Evolutionary conservation across 2,329 filamentous ascomycete genomes (phyloP), one percentile per base, ranked within the genome.

Genomic region (Trichoderma sp.): DNA sequence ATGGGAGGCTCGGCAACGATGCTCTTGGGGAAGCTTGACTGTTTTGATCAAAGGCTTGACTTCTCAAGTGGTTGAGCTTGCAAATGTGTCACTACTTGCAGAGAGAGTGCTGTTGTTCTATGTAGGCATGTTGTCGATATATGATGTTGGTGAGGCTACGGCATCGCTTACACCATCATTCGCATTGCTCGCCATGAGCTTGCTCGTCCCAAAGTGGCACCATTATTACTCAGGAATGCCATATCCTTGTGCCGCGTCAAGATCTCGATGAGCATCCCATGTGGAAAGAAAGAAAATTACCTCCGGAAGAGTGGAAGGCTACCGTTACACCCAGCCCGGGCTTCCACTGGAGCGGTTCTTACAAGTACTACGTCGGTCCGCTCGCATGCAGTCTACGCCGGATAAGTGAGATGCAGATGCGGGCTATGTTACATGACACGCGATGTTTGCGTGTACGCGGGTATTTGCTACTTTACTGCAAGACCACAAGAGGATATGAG

Each of bases 371-470:
- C 10, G 34, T 10, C 34, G 34, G 34, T 45, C 59, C 48, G 59
- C 59, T 55, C 30, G 19, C 43, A 17, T 55, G 59, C 48, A 47
- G 19, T 39, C 21, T 14, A 39, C 12, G 21, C 39, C 41, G 39
- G 28, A 26, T 41, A 28, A 55, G 50, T 43, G 28, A 54, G 41
- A n/a, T 44, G 41, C 41, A 55, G 41, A 55, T 28, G 50, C 50
- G 55, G 41, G 45, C 15, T 52, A 61, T 21, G 7, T 17, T 61
- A 3, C 17, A 44, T 51, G 28, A 30, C 15, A 43, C 10, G 34
- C 10, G 34, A 39, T 39, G 10, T 10, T 14, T 14, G 10, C 12
- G 34, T 12, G 34, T 39, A 14, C 34, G 34, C 34, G 34, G 10
- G 10, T 14, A 10, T 14, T 14, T 39, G 10, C 30, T 34, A 7